Evolutionary conservation across 2,329 filamentous ascomycete genomes (phyloP).

Genomic region (Hypoxylon sp.): DNA sequence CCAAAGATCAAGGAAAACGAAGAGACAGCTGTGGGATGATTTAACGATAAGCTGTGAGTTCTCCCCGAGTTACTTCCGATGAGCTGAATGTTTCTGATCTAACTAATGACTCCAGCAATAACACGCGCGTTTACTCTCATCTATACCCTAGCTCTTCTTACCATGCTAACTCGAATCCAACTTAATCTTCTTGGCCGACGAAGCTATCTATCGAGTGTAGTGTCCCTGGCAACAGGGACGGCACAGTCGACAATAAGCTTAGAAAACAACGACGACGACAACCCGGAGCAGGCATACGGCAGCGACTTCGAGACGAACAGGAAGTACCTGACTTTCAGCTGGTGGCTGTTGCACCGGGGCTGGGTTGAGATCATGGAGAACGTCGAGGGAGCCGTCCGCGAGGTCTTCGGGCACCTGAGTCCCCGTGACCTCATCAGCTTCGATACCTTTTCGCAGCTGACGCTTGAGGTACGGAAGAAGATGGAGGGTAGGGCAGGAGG

Average conservation of each 20-base stretch:
- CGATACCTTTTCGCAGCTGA: slow-evolving; percentile 83
- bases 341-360: slow-evolving; percentile 95
- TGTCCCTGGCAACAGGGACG: slow-evolving; percentile 85
- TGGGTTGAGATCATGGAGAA: slow-evolving; percentile 86
- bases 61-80: neutral
- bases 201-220: slow-evolving; percentile 95
- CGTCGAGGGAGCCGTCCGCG: slow-evolving; percentile 87
- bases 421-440: slow-evolving; percentile 90
- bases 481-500: slow-evolving; percentile 77
- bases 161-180: slow-evolving; percentile 93
- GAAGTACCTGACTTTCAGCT: slow-evolving; percentile 95
- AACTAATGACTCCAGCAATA: slow-evolving; percentile 72
- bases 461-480: slow-evolving; percentile 84
- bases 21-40: slow-evolving; percentile 97
- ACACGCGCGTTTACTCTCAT: slow-evolving; percentile 92
- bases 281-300: slow-evolving; percentile 83
- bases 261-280: slow-evolving; percentile 94
- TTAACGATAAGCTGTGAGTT: slow-evolving; percentile 91
- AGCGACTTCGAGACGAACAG: slow-evolving; percentile 97
- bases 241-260: slow-evolving; percentile 85
- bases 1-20: slow-evolving; percentile 78
- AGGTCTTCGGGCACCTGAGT: slow-evolving; percentile 90
- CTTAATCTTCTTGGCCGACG: slow-evolving; percentile 95
- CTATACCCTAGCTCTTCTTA: slow-evolving; percentile 90
- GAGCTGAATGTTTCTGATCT: slow-evolving; percentile 11